These are phyloP conservation scores for Apiospora arundinis DNA, from an alignment of 2,329 filamentous ascomycete species.

Conservation along the genomic window DNA sequence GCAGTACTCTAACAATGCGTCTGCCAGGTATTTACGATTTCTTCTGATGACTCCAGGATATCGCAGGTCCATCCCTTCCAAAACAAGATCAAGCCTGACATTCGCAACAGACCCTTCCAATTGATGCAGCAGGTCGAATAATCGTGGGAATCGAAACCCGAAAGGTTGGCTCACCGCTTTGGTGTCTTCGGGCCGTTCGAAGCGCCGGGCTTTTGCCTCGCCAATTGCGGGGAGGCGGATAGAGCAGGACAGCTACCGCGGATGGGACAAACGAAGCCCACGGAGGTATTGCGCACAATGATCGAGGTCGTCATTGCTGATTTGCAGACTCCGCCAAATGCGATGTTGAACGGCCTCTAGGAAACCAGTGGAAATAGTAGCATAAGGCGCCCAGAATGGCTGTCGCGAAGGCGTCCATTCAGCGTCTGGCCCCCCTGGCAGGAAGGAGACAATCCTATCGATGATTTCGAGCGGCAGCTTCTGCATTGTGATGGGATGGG, in stretches of 20 bases:
- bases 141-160: not conserved
- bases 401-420: not conserved
- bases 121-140: not conserved
- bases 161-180: constrained; percentile 9
- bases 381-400: not conserved
- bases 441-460: constrained; percentile 5
- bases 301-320: constrained; percentile 19
- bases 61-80: constrained; percentile 19
- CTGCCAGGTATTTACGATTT: constrained; percentile 16
- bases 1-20: constrained; percentile 3
- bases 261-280: not conserved
- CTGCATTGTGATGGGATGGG: not conserved
- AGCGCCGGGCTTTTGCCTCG: not conserved
- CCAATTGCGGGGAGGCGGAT: constrained; percentile 8
- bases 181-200: constrained; percentile 20
- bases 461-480: constrained; percentile 19
- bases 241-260: constrained; percentile 13
- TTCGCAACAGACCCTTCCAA: no score
- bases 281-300: not conserved
- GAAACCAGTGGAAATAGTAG: constrained; percentile 14
- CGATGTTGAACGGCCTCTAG: constrained; percentile 15
- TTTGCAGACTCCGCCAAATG: not conserved
- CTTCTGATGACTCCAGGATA: constrained; percentile 19
- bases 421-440: not conserved
- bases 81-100: no score